These are phyloP conservation scores for Oryza longistaminata DNA, from an alignment of 176 grass and related monocot genomes.

Conservation along the genomic window DNA sequence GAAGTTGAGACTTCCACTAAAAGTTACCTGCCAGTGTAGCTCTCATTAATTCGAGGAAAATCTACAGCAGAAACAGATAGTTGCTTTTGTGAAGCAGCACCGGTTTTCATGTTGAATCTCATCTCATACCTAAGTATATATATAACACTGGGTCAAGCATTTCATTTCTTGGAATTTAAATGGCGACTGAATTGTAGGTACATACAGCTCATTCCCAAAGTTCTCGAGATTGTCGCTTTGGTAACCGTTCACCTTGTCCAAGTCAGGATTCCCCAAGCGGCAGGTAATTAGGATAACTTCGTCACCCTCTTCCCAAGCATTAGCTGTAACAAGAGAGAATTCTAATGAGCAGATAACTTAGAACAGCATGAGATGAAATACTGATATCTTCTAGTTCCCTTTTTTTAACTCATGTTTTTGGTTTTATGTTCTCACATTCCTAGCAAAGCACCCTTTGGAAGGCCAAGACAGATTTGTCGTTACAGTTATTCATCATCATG, in stretches of 20 bases:
- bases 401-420: neutral
- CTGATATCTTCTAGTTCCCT: neutral
- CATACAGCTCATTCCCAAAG: conserved; percentile 81
- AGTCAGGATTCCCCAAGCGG: conserved; percentile 75
- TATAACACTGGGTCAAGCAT: neutral
- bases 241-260: conserved; percentile 71
- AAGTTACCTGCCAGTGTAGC: conserved; percentile 81
- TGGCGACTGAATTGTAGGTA: neutral
- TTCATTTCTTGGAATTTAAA: conserved; percentile 30
- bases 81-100: conserved; percentile 80
- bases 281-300: conserved; percentile 85
- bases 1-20: neutral
- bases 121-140: conserved; percentile 68
- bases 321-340: conserved; percentile 52
- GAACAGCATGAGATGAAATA: neutral
- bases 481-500: neutral
- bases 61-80: conserved; percentile 83
- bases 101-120: conserved; percentile 92
- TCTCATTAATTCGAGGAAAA: conserved; percentile 94
- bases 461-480: neutral
- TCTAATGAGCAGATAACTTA: conserved; percentile 15
- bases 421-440: neutral
- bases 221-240: conserved; percentile 67
- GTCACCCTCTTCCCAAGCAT: conserved; percentile 97
- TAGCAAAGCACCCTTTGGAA: neutral